A percentile compares a stretch with the other conserved stretches of the same genome.
phyloP scores from a whole-genome alignment of 2,329 filamentous ascomycete species.

The Penicillium sp. region DNA sequence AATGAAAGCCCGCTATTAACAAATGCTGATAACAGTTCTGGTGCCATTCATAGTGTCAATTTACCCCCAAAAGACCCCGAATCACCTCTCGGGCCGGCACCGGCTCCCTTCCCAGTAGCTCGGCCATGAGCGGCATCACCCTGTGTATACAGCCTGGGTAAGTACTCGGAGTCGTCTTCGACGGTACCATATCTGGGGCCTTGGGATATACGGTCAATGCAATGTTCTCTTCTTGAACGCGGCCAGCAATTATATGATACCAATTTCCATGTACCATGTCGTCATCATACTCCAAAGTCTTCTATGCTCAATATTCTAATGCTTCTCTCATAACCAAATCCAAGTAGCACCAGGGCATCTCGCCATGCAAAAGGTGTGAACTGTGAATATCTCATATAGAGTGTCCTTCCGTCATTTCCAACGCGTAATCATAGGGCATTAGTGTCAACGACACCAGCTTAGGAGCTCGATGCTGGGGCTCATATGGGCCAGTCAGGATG shows the following conservation, averaged over 20 bases:
- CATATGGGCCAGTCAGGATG: neutral
- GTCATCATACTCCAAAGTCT: neutral
- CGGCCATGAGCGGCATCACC: slow-evolving; percentile 46
- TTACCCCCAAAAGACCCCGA: slow-evolving; percentile 25
- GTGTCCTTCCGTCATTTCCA: neutral
- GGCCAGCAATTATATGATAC: too few species aligned
- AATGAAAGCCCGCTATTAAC: neutral
- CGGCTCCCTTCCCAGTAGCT: slow-evolving; percentile 44
- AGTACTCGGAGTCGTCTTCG: too few species aligned
- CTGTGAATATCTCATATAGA: neutral
- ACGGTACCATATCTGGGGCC: too few species aligned
- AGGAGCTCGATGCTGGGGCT: neutral
- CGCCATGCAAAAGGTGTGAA: neutral
- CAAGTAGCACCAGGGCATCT: neutral
- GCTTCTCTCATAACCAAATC: neutral
- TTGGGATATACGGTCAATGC: too few species aligned
- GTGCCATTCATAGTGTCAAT: slow-evolving; percentile 42
- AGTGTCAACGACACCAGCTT: neutral
- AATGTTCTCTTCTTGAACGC: too few species aligned
- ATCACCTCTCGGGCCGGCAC: slow-evolving; percentile 38
- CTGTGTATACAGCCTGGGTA: too few species aligned
- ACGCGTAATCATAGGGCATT: slow-evolving; percentile 1
- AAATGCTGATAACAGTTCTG: slow-evolving; percentile 32
- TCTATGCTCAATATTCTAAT: neutral
- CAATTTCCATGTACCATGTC: too few species aligned